Evolutionary conservation across 2,329 filamentous ascomycete genomes (phyloP).

Genomic region (Phialophora chinensis): DNA sequence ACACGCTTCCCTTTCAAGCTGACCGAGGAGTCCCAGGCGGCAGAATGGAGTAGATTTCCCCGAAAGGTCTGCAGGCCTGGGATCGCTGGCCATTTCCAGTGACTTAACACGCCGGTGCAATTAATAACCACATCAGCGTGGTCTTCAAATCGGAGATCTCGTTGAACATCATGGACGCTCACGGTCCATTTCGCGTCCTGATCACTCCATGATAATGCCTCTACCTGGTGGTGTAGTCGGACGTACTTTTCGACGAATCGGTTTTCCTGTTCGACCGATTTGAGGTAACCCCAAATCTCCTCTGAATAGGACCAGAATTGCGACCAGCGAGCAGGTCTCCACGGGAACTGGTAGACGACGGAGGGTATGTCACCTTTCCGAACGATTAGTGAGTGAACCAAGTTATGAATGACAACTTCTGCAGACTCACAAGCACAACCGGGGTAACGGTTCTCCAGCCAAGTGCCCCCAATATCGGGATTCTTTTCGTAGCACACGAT

Average conservation of each 20-base stretch:
- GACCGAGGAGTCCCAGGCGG: slow-evolving; percentile 42
- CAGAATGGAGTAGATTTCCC: slow-evolving; percentile 45
- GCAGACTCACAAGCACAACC: slow-evolving; percentile 48
- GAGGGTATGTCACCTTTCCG: slow-evolving; percentile 27
- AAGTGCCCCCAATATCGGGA: slow-evolving; percentile 45
- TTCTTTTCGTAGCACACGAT: slow-evolving; percentile 43
- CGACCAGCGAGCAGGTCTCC: slow-evolving; percentile 43
- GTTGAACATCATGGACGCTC: slow-evolving; percentile 33
- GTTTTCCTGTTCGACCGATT: slow-evolving; percentile 20
- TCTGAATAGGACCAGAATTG: slow-evolving; percentile 36
- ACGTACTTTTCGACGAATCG: slow-evolving; percentile 39
- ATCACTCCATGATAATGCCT: slow-evolving; percentile 42
- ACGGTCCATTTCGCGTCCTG: slow-evolving; percentile 41
- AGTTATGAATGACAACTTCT: background rate
- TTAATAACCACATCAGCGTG: slow-evolving; percentile 41
- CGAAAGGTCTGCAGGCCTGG: slow-evolving; percentile 45
- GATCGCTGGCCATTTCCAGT: slow-evolving; percentile 47
- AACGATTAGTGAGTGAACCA: background rate
- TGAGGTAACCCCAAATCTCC: slow-evolving; percentile 43
- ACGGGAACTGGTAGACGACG: slow-evolving; percentile 45
- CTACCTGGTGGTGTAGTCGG: slow-evolving; percentile 38
- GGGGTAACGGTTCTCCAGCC: slow-evolving; percentile 51
- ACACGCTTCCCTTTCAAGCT: slow-evolving; percentile 40
- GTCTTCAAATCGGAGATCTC: slow-evolving; percentile 35
- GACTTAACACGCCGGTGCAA: slow-evolving; percentile 48